Percentiles rank a stretch among this genome's conserved stretches.
These are phyloP conservation scores for Lanmaoa rubissima DNA, from an alignment of 768 basidiomycete species.

Conservation along the genomic window DNA sequence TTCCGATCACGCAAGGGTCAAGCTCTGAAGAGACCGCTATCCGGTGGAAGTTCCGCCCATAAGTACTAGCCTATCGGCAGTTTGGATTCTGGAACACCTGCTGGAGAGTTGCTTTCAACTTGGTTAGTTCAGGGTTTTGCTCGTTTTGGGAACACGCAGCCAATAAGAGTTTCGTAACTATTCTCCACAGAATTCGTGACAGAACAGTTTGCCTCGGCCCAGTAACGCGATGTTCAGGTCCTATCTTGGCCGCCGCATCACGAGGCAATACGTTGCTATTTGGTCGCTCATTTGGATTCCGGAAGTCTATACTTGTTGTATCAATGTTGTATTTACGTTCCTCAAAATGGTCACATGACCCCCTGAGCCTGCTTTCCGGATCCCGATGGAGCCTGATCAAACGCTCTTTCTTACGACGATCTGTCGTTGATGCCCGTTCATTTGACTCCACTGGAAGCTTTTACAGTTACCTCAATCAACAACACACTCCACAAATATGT, in stretches of 20 bases:
- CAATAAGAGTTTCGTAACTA: conserved; percentile 10
- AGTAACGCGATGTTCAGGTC: neutral
- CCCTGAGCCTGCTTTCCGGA: neutral
- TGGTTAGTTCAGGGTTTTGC: no score
- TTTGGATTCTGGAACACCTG: no score
- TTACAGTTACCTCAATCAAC: conserved; percentile 16
- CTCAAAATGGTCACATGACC: neutral
- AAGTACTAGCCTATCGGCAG: no score
- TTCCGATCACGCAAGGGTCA: conserved; percentile 5
- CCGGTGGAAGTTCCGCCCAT: conserved; percentile 7
- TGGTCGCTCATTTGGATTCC: neutral
- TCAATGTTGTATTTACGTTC: neutral
- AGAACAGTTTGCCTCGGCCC: neutral
- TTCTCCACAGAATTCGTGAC: neutral
- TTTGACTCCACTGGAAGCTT: neutral
- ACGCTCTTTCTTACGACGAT: conserved; percentile 5
- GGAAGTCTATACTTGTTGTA: neutral
- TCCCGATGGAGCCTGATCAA: conserved; percentile 1
- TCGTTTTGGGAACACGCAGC: no score
- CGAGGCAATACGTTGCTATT: neutral
- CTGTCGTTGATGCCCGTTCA: conserved; percentile 1
- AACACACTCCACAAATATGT: conserved; percentile 13
- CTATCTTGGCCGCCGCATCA: neutral
- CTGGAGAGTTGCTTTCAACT: no score
- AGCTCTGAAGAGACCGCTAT: neutral